These are phyloP conservation scores for Digitaria exilis DNA, from an alignment of 202 grass and related monocot genomes.

Conservation along the genomic window DNA sequence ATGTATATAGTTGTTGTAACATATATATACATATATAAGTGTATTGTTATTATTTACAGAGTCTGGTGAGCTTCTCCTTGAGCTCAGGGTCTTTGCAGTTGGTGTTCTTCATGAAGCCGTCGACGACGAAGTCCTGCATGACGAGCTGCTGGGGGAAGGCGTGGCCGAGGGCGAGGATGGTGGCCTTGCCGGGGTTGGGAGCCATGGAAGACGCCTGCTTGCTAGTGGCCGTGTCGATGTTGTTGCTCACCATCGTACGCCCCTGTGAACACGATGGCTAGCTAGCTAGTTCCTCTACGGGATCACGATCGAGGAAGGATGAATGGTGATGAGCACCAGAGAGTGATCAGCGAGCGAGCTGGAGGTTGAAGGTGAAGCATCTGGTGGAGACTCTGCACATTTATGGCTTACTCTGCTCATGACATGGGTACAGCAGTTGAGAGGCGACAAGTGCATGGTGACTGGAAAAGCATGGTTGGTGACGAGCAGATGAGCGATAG, in stretches of 20 bases:
- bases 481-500: slow-evolving; percentile 21
- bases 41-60: slow-evolving; percentile 52
- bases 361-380: neutral
- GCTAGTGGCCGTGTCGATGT: neutral
- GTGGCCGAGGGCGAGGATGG: slow-evolving; percentile 78
- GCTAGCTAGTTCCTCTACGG: neutral
- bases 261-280: neutral
- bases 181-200: slow-evolving; percentile 59
- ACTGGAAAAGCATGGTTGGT: slow-evolving; percentile 29
- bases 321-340: neutral
- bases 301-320: neutral
- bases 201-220: slow-evolving; percentile 22
- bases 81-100: slow-evolving; percentile 78
- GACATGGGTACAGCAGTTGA: slow-evolving; percentile 2
- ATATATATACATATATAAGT: no score
- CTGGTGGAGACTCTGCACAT: neutral
- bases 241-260: slow-evolving; percentile 44
- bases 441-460: slow-evolving; percentile 41
- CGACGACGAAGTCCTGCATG: slow-evolving; percentile 86
- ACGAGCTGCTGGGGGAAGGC: slow-evolving; percentile 88
- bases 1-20: neutral
- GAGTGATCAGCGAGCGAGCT: no score
- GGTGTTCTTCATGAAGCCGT: slow-evolving; percentile 89
- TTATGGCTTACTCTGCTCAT: neutral
- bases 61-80: slow-evolving; percentile 74